phyloP scores from a whole-genome alignment of 257 asterid genomes.

The Solanum tarijense region DNA sequence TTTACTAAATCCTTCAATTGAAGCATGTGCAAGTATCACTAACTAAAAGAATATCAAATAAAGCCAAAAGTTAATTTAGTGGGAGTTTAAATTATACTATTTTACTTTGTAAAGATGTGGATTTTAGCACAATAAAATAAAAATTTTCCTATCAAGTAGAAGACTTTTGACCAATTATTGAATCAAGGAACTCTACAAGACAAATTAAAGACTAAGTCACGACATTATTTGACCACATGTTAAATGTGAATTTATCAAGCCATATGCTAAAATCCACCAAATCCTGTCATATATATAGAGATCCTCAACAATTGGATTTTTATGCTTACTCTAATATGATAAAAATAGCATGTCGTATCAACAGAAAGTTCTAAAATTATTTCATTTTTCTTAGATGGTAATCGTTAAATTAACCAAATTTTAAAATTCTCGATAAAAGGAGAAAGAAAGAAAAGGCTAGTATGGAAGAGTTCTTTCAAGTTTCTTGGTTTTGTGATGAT shows the following conservation, averaged over 20 bases:
- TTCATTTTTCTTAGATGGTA: background rate
- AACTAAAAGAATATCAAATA: background rate
- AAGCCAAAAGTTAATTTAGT: background rate
- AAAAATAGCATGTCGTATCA: background rate
- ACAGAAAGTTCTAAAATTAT: background rate
- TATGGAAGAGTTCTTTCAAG: slow-evolving; percentile 23
- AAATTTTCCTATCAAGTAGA: background rate
- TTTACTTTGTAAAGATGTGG: background rate
- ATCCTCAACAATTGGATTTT: no score
- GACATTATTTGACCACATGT: slow-evolving; percentile 14
- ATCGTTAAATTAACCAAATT: background rate
- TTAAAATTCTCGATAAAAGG: background rate
- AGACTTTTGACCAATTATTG: background rate
- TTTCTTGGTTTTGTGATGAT: slow-evolving; percentile 4
- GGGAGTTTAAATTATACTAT: background rate
- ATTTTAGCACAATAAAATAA: background rate
- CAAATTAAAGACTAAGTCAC: background rate
- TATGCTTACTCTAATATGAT: background rate
- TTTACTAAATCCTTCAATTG: background rate
- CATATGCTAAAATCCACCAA: background rate
- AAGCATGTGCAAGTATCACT: background rate
- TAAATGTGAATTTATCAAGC: background rate
- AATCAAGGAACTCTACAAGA: background rate
- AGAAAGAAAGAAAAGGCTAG: background rate
- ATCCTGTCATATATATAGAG: background rate